Conservation (phyloP, 768 basidiomycete species). For the Chalciporus pseudorubinellus region DNA sequence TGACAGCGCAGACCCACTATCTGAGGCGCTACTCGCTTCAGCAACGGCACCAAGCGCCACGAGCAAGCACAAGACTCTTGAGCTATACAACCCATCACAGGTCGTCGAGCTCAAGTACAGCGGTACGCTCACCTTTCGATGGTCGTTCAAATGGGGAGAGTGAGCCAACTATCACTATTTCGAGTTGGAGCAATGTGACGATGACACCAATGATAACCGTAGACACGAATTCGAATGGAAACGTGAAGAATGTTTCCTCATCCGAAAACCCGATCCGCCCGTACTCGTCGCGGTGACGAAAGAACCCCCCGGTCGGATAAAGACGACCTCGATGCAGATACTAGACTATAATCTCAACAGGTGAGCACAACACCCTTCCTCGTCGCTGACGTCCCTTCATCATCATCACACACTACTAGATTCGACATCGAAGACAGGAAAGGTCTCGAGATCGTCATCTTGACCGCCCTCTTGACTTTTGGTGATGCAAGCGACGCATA, state of each 20-base stretch:
- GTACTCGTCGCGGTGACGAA: conserved; percentile 82
- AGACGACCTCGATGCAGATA: conserved; percentile 67
- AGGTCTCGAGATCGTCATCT: conserved; percentile 78
- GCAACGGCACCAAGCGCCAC: conserved; percentile 62
- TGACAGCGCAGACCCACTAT: conserved; percentile 60
- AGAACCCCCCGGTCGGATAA: conserved; percentile 64
- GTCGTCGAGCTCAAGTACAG: conserved; percentile 71
- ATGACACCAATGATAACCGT: not conserved
- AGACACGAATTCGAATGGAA: conserved; percentile 89
- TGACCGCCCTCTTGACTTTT: conserved; percentile 76
- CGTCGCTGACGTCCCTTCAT: not conserved
- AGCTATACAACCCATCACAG: conserved; percentile 70
- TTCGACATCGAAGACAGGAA: conserved; percentile 86
- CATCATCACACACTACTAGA: conserved; percentile 37
- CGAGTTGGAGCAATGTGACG: not conserved
- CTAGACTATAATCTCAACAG: conserved; percentile 84
- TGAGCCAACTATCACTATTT: conserved; percentile 34
- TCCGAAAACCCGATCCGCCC: conserved; percentile 85
- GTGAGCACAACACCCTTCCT: conserved; percentile 34
- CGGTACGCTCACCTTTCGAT: conserved; percentile 70
- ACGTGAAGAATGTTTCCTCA: conserved; percentile 76
- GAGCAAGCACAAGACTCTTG: conserved; percentile 71
- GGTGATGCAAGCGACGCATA: conserved; percentile 64
- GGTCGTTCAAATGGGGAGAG: conserved; percentile 84
- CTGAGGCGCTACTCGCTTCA: conserved; percentile 67